phyloP scores from a whole-genome alignment of 2,329 filamentous ascomycete genomes.

The Pseudofabraea citricarpa region DNA sequence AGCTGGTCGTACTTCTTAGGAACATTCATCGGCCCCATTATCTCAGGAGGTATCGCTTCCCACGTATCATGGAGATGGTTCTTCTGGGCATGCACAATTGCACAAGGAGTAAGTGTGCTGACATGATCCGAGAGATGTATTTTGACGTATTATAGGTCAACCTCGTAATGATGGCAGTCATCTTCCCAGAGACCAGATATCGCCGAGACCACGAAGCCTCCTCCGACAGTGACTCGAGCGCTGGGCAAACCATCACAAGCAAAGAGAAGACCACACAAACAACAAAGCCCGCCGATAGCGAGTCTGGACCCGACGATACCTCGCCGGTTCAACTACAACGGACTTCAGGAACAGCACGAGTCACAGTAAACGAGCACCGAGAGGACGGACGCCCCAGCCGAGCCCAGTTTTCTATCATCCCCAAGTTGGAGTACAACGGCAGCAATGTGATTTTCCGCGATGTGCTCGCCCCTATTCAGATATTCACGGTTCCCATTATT shows the following conservation, averaged over 20 bases:
- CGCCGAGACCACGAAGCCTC: constrained; percentile 30
- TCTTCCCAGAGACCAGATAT: constrained; percentile 59
- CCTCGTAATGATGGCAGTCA: constrained; percentile 47
- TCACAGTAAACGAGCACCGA: constrained; percentile 40
- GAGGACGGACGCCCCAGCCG: constrained; percentile 47
- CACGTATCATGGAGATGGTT: constrained; percentile 33
- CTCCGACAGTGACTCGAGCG: neutral
- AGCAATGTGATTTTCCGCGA: constrained; percentile 40
- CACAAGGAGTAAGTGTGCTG: constrained; percentile 19
- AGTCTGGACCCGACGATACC: neutral
- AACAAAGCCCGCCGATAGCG: neutral
- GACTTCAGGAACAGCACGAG: neutral
- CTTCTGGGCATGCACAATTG: constrained; percentile 33
- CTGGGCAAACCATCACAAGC: constrained; percentile 15
- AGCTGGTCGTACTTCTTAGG: constrained; percentile 31
- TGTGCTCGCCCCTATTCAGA: constrained; percentile 56
- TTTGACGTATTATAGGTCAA: constrained; percentile 31
- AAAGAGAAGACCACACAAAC: constrained; percentile 1
- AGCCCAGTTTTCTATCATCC: constrained; percentile 47
- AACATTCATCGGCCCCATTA: constrained; percentile 40
- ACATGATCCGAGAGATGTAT: neutral
- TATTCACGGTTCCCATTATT: constrained; percentile 57
- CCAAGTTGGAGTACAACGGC: constrained; percentile 26
- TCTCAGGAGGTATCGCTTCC: constrained; percentile 40
- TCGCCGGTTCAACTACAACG: neutral